Conservation (phyloP, 139 green algal species). For the Bryopsis sp. region DNA sequence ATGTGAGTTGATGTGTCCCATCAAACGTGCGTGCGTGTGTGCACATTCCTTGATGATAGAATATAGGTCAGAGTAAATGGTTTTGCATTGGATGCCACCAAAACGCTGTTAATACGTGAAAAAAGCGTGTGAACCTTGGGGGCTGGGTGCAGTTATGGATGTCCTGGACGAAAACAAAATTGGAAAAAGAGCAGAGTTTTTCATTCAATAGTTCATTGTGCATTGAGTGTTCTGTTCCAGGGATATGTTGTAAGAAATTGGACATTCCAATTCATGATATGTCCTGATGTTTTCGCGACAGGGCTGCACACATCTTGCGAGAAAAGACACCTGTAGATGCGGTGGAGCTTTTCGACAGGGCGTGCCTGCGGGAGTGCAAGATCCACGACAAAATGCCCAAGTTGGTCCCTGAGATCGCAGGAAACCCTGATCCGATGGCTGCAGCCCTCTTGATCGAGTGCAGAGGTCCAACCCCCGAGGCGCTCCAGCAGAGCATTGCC, state of each 20-base stretch:
- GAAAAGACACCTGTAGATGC: constrained; percentile 84
- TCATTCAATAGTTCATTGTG: too few species aligned
- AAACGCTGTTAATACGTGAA: too few species aligned
- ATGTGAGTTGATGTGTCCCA: constrained; percentile 17
- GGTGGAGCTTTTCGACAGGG: constrained; percentile 94
- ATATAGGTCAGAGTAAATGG: too few species aligned
- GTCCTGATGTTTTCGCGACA: too few species aligned
- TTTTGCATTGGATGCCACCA: too few species aligned
- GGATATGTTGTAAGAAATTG: too few species aligned
- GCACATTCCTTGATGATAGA: not conserved
- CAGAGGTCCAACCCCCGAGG: constrained; percentile 51
- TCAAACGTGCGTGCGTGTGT: not conserved
- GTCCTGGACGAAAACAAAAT: too few species aligned
- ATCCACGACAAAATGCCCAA: constrained; percentile 60
- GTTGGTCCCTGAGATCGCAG: constrained; percentile 77
- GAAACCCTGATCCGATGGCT: constrained; percentile 61
- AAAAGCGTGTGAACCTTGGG: too few species aligned
- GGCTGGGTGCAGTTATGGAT: too few species aligned
- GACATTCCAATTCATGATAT: too few species aligned
- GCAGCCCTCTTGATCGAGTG: constrained; percentile 91
- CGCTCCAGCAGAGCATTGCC: constrained; percentile 50
- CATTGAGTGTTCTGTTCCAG: too few species aligned
- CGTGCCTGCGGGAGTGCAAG: constrained; percentile 66
- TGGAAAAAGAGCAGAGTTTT: too few species aligned
- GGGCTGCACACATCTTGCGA: constrained; percentile 65